Conservation (phyloP, 2,329 filamentous ascomycete species). For the Fusarium setosum region DNA sequence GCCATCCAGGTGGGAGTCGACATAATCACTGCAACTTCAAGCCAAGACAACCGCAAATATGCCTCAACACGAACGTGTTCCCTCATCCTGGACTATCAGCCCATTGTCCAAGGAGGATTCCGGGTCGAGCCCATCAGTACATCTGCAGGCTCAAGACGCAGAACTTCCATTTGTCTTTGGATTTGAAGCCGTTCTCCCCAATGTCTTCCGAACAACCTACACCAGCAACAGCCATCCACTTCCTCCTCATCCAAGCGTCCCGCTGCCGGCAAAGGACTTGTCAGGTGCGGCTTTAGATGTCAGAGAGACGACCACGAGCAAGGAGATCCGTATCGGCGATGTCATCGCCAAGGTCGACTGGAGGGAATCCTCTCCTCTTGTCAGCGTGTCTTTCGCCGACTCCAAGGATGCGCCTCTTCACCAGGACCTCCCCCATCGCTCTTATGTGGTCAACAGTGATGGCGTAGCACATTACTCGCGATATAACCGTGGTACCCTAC, state of each 20-base stretch:
- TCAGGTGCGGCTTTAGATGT: slow-evolving; percentile 44
- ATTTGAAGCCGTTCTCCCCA: slow-evolving; percentile 71
- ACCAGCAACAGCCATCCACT: slow-evolving; percentile 70
- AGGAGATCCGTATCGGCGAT: slow-evolving; percentile 58
- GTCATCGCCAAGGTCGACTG: slow-evolving; percentile 69
- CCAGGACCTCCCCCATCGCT: slow-evolving; percentile 71
- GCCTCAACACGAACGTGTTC: slow-evolving; percentile 47
- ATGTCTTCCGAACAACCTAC: slow-evolving; percentile 77
- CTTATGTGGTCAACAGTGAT: slow-evolving; percentile 70
- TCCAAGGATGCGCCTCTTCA: slow-evolving; percentile 66
- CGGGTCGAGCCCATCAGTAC: slow-evolving; percentile 40
- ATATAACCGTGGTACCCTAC: slow-evolving; percentile 71
- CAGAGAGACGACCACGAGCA: slow-evolving; percentile 48
- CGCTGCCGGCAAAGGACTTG: slow-evolving; percentile 52
- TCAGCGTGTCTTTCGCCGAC: slow-evolving; percentile 63
- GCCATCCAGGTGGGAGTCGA: neutral
- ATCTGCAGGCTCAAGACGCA: slow-evolving; percentile 38
- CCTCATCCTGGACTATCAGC: slow-evolving; percentile 38
- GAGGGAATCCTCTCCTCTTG: slow-evolving; percentile 62
- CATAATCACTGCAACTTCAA: neutral
- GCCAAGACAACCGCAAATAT: slow-evolving; percentile 5
- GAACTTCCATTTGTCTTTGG: slow-evolving; percentile 63
- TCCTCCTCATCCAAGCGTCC: slow-evolving; percentile 72
- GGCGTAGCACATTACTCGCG: slow-evolving; percentile 74
- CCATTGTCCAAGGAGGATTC: slow-evolving; percentile 41